Base-by-base conservation (phyloP, 371 early-diverging fungal species). In the Haplosporangium sp. region DNA sequence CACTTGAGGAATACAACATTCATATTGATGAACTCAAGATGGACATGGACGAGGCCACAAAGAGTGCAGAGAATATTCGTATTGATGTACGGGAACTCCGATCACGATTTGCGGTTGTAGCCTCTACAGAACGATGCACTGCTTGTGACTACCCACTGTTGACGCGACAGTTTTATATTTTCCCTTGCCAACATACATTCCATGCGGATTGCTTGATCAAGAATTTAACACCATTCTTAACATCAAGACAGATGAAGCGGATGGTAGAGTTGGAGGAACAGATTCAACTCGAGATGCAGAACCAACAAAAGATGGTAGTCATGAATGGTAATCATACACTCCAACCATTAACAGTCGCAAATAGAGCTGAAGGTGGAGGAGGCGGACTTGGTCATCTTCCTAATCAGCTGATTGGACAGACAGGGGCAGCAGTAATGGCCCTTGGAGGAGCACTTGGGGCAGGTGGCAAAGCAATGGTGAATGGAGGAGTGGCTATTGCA, bases 111-210 rank as follows among this genome's bases (percentile, higher is more conserved):
- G 92, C 94, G 1, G 76, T 94, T 0, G 85, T 97, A 4, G 90
- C 91, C 17, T 89, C 95, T 1, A 89, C 91, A 6, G 96, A 97
- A 75, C 81, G 86, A 60, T 98, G 98, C 73, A 89, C 92, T 42
- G 58, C 91, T 4, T 98, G 98, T 77, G 72, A 88, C 9, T 85
- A 85, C 52, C 92, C 96, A 2, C 84, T 97, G 45, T 83, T 96
- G 81, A 91, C 92, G 5, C 88, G 96, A 15, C 95, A 93, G 77
- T 96, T 97, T 69, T 96, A 95, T 65, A 91, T 96, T 37, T 98
- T 98, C 74, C 98, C 98, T 1, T 98, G 98, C 74, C 94, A 95
- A 67, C 98, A 98, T 77, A 91, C 92, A 17, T 97, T 96, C 88
- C 97, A 97, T 79, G 88, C 93, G 15, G 95, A 96, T 74, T 97